Conservation (phyloP, 805 yeast species). For the Candida dendrica region DNA sequence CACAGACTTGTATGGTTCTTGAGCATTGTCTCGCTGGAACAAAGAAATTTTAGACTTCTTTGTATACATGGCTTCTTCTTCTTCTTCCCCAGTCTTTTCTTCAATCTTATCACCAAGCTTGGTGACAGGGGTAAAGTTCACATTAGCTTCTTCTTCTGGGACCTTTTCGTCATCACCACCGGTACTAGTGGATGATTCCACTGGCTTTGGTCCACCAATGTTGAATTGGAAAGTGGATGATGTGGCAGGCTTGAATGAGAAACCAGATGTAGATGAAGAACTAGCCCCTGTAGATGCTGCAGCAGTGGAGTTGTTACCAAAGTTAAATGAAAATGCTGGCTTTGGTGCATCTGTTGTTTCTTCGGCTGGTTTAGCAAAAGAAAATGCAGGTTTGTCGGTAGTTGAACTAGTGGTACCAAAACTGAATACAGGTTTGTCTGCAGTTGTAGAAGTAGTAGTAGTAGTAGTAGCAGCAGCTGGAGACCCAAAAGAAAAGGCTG, state of each 20-base stretch:
- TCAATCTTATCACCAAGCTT: conserved; percentile 44
- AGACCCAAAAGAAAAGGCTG: conserved; percentile 19
- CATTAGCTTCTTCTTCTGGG: conserved; percentile 39
- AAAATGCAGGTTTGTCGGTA: conserved; percentile 13
- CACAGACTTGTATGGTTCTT: conserved; percentile 46
- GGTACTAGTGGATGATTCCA: conserved; percentile 11
- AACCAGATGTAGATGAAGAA: conserved; percentile 3
- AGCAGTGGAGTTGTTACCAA: conserved; percentile 16
- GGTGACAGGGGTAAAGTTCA: conserved; percentile 37
- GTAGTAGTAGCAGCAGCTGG: conserved; percentile 3
- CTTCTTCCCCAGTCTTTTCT: conserved; percentile 77
- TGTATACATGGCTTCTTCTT: conserved; percentile 55
- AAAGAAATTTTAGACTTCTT: conserved; percentile 69
- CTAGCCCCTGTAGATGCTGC: conserved; percentile 22
- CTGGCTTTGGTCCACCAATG: conserved; percentile 11
- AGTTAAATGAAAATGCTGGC: conserved; percentile 16
- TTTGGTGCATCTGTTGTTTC: conserved; percentile 1
- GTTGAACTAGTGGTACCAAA: conserved; percentile 13
- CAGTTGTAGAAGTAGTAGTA: conserved; percentile 1
- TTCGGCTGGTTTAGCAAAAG: conserved; percentile 10
- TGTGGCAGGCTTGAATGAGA: conserved; percentile 1
- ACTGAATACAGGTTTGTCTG: conserved; percentile 15
- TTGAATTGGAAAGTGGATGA: conserved; percentile 8
- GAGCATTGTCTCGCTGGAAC: conserved; percentile 42
- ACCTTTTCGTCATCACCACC: conserved; percentile 26